Percentiles rank a stretch among this genome's conserved stretches.
Conservation (phyloP, 345 rosid species). For the Zanthoxylum bungeanum region DNA sequence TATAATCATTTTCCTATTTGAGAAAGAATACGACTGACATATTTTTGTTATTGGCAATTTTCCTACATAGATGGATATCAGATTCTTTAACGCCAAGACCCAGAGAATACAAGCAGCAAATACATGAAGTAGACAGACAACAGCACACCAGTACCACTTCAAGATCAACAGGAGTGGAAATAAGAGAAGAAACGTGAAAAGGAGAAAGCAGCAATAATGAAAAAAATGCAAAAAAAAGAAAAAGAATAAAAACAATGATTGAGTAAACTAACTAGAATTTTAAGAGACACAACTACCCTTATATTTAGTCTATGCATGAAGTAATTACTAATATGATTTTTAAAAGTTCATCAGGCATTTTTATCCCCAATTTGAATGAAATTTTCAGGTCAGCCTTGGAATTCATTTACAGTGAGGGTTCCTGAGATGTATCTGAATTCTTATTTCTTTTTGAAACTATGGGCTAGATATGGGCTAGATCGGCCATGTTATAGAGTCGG, state of each 20-base stretch:
- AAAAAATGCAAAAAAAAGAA: not conserved
- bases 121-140: not conserved
- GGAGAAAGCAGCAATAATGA: not conserved
- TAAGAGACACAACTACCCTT: not conserved
- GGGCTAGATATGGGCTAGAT: too few relatives aligned
- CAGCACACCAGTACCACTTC: not conserved
- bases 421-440: not conserved
- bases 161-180: slow-evolving; percentile 3
- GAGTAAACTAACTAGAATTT: too few relatives aligned
- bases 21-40: not conserved
- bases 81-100: not conserved
- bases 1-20: not conserved
- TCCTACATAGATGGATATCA: not conserved
- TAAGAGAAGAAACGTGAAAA: not conserved
- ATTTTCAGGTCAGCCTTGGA: slow-evolving; percentile 9
- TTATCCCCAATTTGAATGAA: not conserved
- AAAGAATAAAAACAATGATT: not conserved
- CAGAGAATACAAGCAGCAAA: not conserved
- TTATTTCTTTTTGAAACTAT: not conserved
- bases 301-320: not conserved
- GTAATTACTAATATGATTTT: not conserved
- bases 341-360: not conserved
- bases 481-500: not conserved
- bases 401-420: not conserved
- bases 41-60: not conserved